Base-by-base conservation (phyloP, 208 protist genomes). In the Balamuthia mandrillaris region DNA sequence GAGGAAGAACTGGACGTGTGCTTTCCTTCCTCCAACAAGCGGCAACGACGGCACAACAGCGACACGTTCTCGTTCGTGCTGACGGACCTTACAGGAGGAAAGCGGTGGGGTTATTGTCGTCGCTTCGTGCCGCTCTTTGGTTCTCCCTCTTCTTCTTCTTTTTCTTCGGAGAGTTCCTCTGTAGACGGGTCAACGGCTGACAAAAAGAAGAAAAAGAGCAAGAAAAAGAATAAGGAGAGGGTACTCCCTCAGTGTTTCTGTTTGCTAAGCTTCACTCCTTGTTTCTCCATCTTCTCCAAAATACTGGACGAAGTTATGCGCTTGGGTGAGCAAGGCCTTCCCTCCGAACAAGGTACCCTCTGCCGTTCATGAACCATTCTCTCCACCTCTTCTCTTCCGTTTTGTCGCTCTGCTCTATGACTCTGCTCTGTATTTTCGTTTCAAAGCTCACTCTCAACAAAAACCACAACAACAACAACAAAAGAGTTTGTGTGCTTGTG, bases 281-380 rank as follows among this genome's bases (percentile, higher is more conserved):
- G 75, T 37, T 82, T 82, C 75, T 51, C 24, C 75, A 82, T 82
- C 75, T 82, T 82, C 75, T 82, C 75, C 37, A 82, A 47, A 24
- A 82, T 82, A 9, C 56, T 82, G 16, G 39, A 66, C 18, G 37
- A 82, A 29, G 24, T 82, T n/a, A 61, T 29, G n/a, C 10, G 3
- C n/a, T 39, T 82, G 24, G 66, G 56, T 66, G 52, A 24, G 31
- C 75, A 10, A 29, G 45, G 3, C 2, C 10, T 27, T 58, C n/a
- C 70, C n/a, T 60, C 47, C 33, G 14, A 14, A 37, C 24, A 33
- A 21, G 12, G 14, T 7, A 37, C 12, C 41, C 7, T 75, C 42
- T n/a, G 18, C 42, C 33, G 7, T 79, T 79, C 9, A 27, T 56
- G 49, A 61, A 7, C 45, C 5, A 68, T 63, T 6, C 5, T 63